Percentiles rank a stretch among this genome's conserved stretches.
Evolutionary conservation across 306 rosid genomes (phyloP).

Genomic region (Sophora flavescens): DNA sequence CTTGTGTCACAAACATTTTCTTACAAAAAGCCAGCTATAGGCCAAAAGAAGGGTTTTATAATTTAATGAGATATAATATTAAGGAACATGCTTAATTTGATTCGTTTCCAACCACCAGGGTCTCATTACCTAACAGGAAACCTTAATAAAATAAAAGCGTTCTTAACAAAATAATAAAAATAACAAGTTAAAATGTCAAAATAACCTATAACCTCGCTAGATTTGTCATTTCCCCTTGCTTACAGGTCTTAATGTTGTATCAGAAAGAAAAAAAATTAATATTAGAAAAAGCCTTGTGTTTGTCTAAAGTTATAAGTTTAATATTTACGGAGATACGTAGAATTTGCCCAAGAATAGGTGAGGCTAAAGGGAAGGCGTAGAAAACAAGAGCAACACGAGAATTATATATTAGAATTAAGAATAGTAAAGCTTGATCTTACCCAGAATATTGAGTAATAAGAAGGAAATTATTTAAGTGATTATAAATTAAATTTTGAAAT

Average conservation of each 20-base stretch:
- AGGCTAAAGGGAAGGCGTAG: no score
- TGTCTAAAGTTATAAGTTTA: no score
- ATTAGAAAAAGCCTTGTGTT: background rate
- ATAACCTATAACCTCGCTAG: background rate
- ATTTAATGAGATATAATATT: slow-evolving; percentile 18
- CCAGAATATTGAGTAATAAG: no score
- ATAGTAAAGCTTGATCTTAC: no score
- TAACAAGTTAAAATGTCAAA: background rate
- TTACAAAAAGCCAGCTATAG: background rate
- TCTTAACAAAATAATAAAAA: background rate
- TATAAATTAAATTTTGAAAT: no score
- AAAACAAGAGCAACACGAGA: no score
- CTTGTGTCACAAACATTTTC: slow-evolving; percentile 17
- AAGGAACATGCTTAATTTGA: slow-evolving; percentile 14
- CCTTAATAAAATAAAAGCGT: background rate
- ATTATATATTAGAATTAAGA: no score
- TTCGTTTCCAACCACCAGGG: slow-evolving; percentile 39
- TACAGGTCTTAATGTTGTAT: no score
- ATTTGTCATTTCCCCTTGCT: background rate
- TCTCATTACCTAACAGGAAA: slow-evolving; percentile 26
- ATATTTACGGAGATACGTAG: no score
- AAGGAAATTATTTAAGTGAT: no score
- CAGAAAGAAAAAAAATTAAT: no score
- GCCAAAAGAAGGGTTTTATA: slow-evolving; percentile 35
- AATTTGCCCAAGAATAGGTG: no score